Evolutionary conservation across 345 rosid genomes (phyloP).

Genomic region (Lepidium didymum): DNA sequence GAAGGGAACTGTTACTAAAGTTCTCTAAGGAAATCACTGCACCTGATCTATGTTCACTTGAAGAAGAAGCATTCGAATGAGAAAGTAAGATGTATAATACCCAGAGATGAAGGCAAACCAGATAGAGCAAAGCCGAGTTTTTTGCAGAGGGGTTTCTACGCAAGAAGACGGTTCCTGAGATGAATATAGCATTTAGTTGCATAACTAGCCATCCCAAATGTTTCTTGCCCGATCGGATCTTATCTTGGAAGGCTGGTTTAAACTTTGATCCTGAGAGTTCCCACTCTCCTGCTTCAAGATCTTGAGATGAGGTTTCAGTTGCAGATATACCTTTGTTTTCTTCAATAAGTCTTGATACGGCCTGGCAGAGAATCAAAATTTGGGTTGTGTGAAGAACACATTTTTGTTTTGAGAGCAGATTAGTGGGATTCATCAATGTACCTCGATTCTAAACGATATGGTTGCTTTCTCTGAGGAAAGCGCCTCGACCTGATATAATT

Average conservation of each 20-base stretch:
- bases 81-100: conserved; percentile 69
- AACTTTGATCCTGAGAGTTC: conserved; percentile 41
- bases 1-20: conserved; percentile 45
- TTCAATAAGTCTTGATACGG: conserved; percentile 68
- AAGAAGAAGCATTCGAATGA: conserved; percentile 33
- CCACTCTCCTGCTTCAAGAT: conserved; percentile 67
- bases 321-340: conserved; percentile 43
- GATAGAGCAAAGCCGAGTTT: conserved; percentile 59
- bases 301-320: conserved; percentile 35
- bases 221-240: conserved; percentile 56
- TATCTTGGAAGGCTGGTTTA: conserved; percentile 51
- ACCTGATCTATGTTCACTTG: conserved; percentile 51
- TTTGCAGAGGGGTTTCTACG: conserved; percentile 73
- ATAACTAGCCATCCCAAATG: conserved; percentile 59
- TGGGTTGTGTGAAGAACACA: neutral
- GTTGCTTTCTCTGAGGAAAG: conserved; percentile 95
- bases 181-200: conserved; percentile 68
- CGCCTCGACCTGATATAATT: conserved; percentile 62
- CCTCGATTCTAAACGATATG: conserved; percentile 77
- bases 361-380: conserved; percentile 33
- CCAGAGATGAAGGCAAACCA: conserved; percentile 86
- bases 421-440: conserved; percentile 23
- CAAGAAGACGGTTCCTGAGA: conserved; percentile 65
- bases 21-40: conserved; percentile 69
- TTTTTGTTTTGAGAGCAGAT: neutral